A percentile compares a stretch with the other conserved stretches of the same genome.
phyloP scores from a whole-genome alignment of 345 rosid species.

The Sonneratia caseolaris region DNA sequence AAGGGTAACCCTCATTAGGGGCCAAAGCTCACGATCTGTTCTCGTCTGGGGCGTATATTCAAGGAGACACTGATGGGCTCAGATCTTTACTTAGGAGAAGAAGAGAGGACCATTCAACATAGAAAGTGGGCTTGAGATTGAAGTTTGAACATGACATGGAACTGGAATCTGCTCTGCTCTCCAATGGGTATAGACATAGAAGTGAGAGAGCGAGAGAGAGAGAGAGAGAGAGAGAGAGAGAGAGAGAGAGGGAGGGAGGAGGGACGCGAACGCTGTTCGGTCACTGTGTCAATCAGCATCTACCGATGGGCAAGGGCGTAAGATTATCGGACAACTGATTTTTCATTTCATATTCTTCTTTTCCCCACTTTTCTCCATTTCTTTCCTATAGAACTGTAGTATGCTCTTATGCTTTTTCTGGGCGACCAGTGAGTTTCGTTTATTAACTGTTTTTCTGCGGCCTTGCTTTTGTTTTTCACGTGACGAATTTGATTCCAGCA shows the following conservation, averaged over 20 bases:
- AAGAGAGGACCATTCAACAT: neutral
- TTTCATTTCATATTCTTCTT: neutral
- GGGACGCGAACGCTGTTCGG: neutral
- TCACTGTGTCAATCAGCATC: neutral
- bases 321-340: neutral
- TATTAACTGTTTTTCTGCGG: neutral
- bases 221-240: neutral
- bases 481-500: neutral
- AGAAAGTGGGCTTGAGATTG: neutral
- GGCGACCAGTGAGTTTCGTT: neutral
- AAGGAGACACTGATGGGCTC: neutral
- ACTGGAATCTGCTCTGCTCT: neutral
- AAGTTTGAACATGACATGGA: neutral
- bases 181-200: neutral
- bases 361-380: neutral
- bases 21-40: neutral
- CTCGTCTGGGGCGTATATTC: no score
- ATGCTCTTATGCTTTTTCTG: neutral
- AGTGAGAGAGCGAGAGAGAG: neutral
- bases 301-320: neutral
- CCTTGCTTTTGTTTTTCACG: neutral
- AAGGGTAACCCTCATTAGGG: neutral
- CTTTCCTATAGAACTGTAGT: neutral
- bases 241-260: neutral
- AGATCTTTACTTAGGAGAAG: conserved; percentile 2